Evolutionary conservation across 345 rosid genomes (phyloP).

Genomic region (Orychophragmus violaceus): DNA sequence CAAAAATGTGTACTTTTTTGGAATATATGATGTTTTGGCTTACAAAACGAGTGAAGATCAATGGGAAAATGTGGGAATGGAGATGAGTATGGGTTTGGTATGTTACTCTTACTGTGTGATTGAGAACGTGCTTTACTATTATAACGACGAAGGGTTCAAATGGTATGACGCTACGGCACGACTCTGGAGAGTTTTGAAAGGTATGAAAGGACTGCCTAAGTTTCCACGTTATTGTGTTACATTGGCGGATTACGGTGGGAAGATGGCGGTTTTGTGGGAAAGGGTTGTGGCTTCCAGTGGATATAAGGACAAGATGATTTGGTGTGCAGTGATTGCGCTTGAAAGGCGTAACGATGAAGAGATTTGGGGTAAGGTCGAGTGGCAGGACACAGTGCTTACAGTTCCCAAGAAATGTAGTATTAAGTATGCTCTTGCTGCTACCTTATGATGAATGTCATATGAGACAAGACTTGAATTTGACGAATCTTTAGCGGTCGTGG

Average conservation of each 20-base stretch:
- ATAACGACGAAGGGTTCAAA: conserved; percentile 31
- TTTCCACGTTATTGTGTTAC: conserved; percentile 21
- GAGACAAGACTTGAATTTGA: too few species aligned
- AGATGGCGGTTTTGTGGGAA: conserved; percentile 64
- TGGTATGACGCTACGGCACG: too few species aligned
- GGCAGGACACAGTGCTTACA: conserved; percentile 45
- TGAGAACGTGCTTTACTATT: conserved; percentile 44
- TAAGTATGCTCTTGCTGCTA: conserved; percentile 43
- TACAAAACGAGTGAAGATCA: neutral
- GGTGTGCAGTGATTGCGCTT: conserved; percentile 58
- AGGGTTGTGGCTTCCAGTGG: too few species aligned
- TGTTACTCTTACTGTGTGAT: conserved; percentile 42
- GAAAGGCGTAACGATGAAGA: conserved; percentile 33
- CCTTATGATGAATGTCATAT: neutral
- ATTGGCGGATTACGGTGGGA: too few species aligned
- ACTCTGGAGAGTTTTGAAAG: conserved; percentile 7
- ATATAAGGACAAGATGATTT: conserved; percentile 30
- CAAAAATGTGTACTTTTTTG: neutral
- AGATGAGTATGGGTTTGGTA: conserved; percentile 48
- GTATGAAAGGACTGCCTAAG: conserved; percentile 45
- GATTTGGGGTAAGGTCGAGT: conserved; percentile 43
- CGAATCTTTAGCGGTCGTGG: too few species aligned
- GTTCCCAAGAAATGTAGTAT: conserved; percentile 38
- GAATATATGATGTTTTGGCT: neutral
- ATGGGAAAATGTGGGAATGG: conserved; percentile 49